These are phyloP conservation scores for Kernera saxatilis DNA, from an alignment of 345 rosid species.

Conservation along the genomic window DNA sequence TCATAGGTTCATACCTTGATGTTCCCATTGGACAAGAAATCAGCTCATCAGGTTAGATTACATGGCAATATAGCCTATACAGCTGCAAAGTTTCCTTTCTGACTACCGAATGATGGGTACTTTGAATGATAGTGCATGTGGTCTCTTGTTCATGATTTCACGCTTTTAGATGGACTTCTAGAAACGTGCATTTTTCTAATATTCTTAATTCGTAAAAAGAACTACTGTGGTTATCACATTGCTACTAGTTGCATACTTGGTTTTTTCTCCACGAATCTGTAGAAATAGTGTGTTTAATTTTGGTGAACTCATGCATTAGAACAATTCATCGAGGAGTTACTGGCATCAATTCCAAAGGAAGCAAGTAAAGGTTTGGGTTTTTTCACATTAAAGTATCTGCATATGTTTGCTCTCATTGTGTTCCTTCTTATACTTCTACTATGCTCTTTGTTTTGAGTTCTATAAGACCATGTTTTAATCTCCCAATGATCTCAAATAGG, in stretches of 20 bases:
- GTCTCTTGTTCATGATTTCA: neutral
- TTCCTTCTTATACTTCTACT: neutral
- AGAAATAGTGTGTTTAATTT: neutral
- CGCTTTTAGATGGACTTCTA: neutral
- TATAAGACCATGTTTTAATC: constrained; percentile 1
- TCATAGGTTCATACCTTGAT: constrained; percentile 84
- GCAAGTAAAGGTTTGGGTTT: neutral
- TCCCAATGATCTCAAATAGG: constrained; percentile 35
- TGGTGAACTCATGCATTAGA: constrained; percentile 1
- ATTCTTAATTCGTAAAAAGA: neutral
- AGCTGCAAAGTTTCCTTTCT: neutral
- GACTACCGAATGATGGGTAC: neutral
- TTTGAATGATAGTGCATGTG: neutral
- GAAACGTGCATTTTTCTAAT: neutral
- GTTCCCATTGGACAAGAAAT: constrained; percentile 95
- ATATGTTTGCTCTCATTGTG: neutral
- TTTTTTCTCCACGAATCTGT: neutral
- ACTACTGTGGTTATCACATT: neutral
- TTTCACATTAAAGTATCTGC: neutral
- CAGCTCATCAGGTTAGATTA: constrained; percentile 71
- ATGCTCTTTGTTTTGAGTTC: neutral
- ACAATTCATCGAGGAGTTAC: neutral
- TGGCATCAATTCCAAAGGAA: neutral
- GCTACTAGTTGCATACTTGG: neutral
- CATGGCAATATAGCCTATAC: neutral